Evolutionary conservation across 176 grass and related monocot genomes (phyloP).

Genomic region (Metroxylon sagu): DNA sequence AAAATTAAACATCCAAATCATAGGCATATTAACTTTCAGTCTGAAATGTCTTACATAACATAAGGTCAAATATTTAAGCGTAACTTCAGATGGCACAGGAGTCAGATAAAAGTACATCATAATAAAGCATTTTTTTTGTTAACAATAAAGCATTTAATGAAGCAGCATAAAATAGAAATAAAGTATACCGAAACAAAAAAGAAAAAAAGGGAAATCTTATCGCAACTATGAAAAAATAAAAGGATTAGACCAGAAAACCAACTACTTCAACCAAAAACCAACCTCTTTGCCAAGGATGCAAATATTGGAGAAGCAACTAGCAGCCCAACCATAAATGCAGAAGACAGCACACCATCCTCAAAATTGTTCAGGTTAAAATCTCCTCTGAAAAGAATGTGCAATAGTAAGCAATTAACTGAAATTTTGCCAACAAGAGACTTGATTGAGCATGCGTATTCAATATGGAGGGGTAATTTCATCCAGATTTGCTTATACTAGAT

Average conservation of each 20-base stretch:
- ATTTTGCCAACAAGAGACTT: too few species aligned
- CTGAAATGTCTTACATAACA: too few species aligned
- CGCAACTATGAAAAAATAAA: background rate
- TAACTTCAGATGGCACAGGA: too few species aligned
- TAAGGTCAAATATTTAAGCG: too few species aligned
- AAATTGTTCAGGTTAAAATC: slow-evolving; percentile 87
- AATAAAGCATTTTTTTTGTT: too few species aligned
- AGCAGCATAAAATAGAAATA: background rate
- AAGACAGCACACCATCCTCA: slow-evolving; percentile 95
- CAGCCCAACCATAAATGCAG: slow-evolving; percentile 98
- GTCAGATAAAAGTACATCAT: too few species aligned
- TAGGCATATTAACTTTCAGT: too few species aligned
- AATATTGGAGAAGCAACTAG: slow-evolving; percentile 84
- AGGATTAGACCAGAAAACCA: slow-evolving; percentile 8
- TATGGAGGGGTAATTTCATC: too few species aligned
- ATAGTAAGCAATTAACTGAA: background rate
- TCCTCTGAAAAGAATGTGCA: slow-evolving; percentile 39
- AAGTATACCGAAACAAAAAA: background rate
- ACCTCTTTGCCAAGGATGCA: slow-evolving; percentile 82
- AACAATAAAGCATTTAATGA: too few species aligned
- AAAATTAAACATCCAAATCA: background rate
- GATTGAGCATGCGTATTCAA: too few species aligned
- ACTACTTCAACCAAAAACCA: slow-evolving; percentile 64
- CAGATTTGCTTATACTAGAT: too few species aligned
- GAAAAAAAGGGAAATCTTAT: background rate